Evolutionary conservation across 2,329 filamentous ascomycete genomes (phyloP).

Genomic region (Emmonsiellopsis sp.): DNA sequence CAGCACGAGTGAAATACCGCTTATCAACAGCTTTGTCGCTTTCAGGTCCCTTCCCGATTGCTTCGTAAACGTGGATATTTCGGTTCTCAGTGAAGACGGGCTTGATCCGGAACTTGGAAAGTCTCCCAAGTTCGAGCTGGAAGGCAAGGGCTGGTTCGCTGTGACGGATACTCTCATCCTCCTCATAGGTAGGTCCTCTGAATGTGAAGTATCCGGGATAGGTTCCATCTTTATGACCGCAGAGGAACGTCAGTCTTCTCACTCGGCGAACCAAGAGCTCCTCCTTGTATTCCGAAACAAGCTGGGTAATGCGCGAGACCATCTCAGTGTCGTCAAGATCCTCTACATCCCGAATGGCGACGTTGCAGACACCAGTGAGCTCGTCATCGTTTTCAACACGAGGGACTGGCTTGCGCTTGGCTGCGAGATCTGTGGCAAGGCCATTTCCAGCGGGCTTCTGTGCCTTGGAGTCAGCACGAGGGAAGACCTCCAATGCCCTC

Average conservation of each 20-base stretch:
- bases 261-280: conserved; percentile 75
- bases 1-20: conserved; percentile 95
- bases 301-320: conserved; percentile 61
- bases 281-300: conserved; percentile 72
- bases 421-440: conserved; percentile 63
- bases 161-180: conserved; percentile 94
- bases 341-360: conserved; percentile 84
- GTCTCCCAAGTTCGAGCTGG: conserved; percentile 90
- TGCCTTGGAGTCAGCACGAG: conserved; percentile 46
- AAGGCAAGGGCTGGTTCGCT: conserved; percentile 93
- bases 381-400: conserved; percentile 60
- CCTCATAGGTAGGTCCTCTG: conserved; percentile 79
- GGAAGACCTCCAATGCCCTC: conserved; percentile 78
- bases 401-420: conserved; percentile 54
- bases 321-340: conserved; percentile 73
- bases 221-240: conserved; percentile 83
- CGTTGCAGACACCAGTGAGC: conserved; percentile 82
- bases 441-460: conserved; percentile 48
- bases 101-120: conserved; percentile 96
- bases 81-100: conserved; percentile 98
- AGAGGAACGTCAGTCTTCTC: conserved; percentile 91
- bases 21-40: conserved; percentile 64
- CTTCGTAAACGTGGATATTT: conserved; percentile 98
- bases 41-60: conserved; percentile 85
- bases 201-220: conserved; percentile 98